Conservation (phyloP, 139 green algal species). For the Haematococcus sp. region DNA sequence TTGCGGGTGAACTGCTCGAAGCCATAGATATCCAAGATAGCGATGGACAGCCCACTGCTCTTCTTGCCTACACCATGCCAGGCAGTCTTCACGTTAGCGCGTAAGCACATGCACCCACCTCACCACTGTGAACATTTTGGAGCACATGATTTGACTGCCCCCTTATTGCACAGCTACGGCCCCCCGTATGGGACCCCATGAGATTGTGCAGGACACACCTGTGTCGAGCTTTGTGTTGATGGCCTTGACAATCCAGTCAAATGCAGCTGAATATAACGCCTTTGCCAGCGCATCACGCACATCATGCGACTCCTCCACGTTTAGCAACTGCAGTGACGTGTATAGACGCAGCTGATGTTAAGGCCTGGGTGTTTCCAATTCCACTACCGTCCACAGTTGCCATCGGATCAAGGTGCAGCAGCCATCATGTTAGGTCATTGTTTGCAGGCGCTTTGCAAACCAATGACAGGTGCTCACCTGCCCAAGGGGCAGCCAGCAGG, state of each 20-base stretch:
- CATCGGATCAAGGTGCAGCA: too few species aligned
- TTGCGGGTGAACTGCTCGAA: slow-evolving; percentile 88
- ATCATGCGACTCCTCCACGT: slow-evolving; percentile 59
- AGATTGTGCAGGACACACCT: slow-evolving; percentile 16
- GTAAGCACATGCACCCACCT: not conserved
- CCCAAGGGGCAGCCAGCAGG: too few species aligned
- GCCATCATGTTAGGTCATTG: too few species aligned
- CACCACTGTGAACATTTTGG: not conserved
- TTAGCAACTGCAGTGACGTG: slow-evolving; percentile 35
- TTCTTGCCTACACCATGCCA: not conserved
- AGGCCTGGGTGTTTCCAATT: too few species aligned
- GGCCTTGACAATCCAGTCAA: slow-evolving; percentile 68
- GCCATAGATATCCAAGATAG: slow-evolving; percentile 94
- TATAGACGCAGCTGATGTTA: not conserved
- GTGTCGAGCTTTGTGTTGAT: slow-evolving; percentile 68
- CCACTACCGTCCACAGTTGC: too few species aligned
- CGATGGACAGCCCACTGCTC: slow-evolving; percentile 49
- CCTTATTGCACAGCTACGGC: too few species aligned
- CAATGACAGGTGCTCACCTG: too few species aligned
- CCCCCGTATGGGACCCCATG: too few species aligned
- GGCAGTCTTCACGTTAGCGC: not conserved
- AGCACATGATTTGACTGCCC: slow-evolving; percentile 1
- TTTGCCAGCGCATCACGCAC: slow-evolving; percentile 80
- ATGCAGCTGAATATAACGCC: slow-evolving; percentile 79
- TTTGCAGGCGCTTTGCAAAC: too few species aligned